Conservation (phyloP, 805 yeast species). For the Dipodascus geniculatus region DNA sequence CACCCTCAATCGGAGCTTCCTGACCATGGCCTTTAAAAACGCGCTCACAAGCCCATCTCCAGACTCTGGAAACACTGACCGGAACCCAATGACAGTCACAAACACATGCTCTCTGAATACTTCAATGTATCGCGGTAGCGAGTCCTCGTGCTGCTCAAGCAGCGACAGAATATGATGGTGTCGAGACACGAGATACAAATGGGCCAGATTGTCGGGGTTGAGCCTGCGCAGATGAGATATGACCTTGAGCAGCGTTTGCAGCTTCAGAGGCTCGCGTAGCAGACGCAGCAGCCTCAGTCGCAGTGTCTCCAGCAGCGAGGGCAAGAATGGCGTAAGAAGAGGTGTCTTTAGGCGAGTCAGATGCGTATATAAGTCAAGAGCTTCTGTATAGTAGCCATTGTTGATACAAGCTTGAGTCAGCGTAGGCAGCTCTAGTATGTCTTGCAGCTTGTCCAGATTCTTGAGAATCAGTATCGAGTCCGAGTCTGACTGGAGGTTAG, state of each 20-base stretch:
- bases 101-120: constrained; percentile 74
- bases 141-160: constrained; percentile 44
- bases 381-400: constrained; percentile 81
- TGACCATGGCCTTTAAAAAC: constrained; percentile 20
- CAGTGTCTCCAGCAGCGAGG: constrained; percentile 44
- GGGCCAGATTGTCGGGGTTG: constrained; percentile 31
- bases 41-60: constrained; percentile 15
- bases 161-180: constrained; percentile 52
- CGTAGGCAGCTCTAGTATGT: constrained; percentile 74
- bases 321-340: constrained; percentile 32
- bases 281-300: constrained; percentile 55
- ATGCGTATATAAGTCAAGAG: constrained; percentile 71
- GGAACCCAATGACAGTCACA: constrained; percentile 56
- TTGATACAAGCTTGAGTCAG: constrained; percentile 72
- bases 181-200: constrained; percentile 57
- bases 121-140: constrained; percentile 68
- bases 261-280: constrained; percentile 64
- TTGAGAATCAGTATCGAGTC: constrained; percentile 13
- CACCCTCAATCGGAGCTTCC: constrained; percentile 16
- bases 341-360: constrained; percentile 43
- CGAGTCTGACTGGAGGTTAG: neutral
- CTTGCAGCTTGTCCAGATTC: constrained; percentile 62
- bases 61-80: constrained; percentile 42
- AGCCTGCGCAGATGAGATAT: constrained; percentile 64
- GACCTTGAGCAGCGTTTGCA: constrained; percentile 67